Conservation (phyloP, 768 basidiomycete species). For the Dacryopinax primogenitus region DNA sequence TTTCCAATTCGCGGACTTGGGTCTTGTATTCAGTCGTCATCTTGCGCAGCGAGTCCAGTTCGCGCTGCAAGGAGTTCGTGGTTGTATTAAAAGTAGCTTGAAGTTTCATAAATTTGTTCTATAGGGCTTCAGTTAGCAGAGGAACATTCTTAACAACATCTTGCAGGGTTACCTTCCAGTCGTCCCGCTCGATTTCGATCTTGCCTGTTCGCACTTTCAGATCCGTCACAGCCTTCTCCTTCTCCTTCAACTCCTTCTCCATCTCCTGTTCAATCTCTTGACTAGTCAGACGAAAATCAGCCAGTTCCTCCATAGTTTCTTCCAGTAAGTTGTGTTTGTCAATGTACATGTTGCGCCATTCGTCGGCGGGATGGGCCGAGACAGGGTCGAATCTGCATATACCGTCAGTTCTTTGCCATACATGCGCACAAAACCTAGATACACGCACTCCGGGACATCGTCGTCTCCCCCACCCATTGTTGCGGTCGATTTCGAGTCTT, state of each 20-base stretch:
- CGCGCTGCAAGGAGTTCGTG: constrained; percentile 78
- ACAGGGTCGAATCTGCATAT: constrained; percentile 10
- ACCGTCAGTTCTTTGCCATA: not conserved
- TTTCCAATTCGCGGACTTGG: constrained; percentile 76
- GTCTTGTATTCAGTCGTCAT: constrained; percentile 58
- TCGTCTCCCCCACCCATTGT: not conserved
- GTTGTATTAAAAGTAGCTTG: constrained; percentile 87
- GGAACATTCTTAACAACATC: constrained; percentile 3
- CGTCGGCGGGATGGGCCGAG: constrained; percentile 14
- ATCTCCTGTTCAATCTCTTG: constrained; percentile 89
- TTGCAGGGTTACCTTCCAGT: constrained; percentile 68
- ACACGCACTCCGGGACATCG: not conserved
- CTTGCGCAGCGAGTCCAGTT: constrained; percentile 70
- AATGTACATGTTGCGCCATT: constrained; percentile 23
- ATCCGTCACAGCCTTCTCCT: constrained; percentile 74
- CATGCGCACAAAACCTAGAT: not conserved
- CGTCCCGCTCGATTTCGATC: constrained; percentile 65
- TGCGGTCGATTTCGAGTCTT: not conserved
- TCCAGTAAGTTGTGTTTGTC: constrained; percentile 60
- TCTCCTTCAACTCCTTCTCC: constrained; percentile 76
- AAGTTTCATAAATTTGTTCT: constrained; percentile 63
- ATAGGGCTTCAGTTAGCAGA: constrained; percentile 31
- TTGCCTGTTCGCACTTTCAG: constrained; percentile 56
- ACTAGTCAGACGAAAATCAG: constrained; percentile 75
- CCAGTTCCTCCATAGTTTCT: constrained; percentile 73